Conservation (phyloP, 306 rosid species). For the Quillaja saponaria region DNA sequence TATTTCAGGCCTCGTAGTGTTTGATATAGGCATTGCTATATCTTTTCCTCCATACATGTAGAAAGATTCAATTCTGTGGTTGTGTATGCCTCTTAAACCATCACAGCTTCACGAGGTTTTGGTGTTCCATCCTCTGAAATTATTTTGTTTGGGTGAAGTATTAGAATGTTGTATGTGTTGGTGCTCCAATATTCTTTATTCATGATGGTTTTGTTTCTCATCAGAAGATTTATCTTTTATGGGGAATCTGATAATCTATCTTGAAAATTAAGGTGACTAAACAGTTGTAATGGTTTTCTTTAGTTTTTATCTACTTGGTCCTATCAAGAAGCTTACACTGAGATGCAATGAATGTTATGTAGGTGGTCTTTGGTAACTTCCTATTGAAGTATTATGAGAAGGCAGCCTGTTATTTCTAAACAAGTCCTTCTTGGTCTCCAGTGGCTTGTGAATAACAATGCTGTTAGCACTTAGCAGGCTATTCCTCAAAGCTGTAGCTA, state of each 20-base stretch:
- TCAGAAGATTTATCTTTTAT: not conserved
- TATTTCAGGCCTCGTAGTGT: slow-evolving; percentile 27
- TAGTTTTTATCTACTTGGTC: too few relatives aligned
- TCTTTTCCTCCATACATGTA: slow-evolving; percentile 26
- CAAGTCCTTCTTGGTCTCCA: too few relatives aligned
- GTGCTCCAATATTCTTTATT: slow-evolving; percentile 3
- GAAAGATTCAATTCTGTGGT: slow-evolving; percentile 31
- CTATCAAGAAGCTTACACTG: too few relatives aligned
- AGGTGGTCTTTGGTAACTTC: too few relatives aligned
- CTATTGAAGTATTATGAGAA: too few relatives aligned
- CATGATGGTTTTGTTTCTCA: not conserved
- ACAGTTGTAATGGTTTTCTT: not conserved
- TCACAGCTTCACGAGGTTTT: slow-evolving; percentile 29
- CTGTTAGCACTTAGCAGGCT: too few relatives aligned
- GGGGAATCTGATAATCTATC: not conserved
- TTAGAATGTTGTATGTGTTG: slow-evolving; percentile 34
- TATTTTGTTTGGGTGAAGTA: slow-evolving; percentile 31
- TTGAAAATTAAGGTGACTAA: not conserved
- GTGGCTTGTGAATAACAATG: too few relatives aligned
- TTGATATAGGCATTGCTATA: slow-evolving; percentile 19
- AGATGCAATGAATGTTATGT: too few relatives aligned
- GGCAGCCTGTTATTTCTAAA: too few relatives aligned
- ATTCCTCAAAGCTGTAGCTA: too few relatives aligned
- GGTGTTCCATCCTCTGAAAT: slow-evolving; percentile 26
- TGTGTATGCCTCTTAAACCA: slow-evolving; percentile 34